Conservation (phyloP, 2,329 filamentous ascomycete genomes). For the Fusarium pseudoanthophilum region DNA sequence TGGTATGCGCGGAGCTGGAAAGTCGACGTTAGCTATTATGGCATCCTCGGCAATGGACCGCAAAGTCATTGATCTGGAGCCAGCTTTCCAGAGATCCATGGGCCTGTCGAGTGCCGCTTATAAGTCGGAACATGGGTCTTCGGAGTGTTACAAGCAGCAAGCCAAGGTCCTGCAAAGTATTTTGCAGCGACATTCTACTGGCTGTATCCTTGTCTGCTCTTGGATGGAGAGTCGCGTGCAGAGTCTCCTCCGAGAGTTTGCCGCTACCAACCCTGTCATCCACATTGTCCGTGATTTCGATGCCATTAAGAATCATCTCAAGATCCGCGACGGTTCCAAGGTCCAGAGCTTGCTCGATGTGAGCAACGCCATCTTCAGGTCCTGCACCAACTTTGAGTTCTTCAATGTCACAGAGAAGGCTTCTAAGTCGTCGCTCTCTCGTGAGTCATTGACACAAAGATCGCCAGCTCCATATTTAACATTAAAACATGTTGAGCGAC, state of each 20-base stretch:
- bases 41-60: conserved; percentile 76
- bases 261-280: conserved; percentile 74
- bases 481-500: conserved; percentile 73
- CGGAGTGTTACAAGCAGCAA: conserved; percentile 72
- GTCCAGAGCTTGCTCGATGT: conserved; percentile 68
- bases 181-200: conserved; percentile 66
- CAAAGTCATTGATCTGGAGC: conserved; percentile 75
- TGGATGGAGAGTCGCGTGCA: conserved; percentile 75
- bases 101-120: conserved; percentile 71
- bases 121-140: conserved; percentile 69
- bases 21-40: conserved; percentile 80
- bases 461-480: conserved; percentile 70
- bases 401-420: conserved; percentile 75
- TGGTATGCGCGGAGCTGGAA: conserved; percentile 78
- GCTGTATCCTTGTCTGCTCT: conserved; percentile 77
- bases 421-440: conserved; percentile 39
- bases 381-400: conserved; percentile 79
- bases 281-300: conserved; percentile 73
- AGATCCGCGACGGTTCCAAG: conserved; percentile 64
- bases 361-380: conserved; percentile 68
- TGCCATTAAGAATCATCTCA: conserved; percentile 72
- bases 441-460: conserved; percentile 45
- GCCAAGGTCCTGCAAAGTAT: conserved; percentile 69
- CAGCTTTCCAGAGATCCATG: conserved; percentile 71
- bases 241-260: conserved; percentile 69